A percentile compares a stretch with the other conserved stretches of the same genome.
Evolutionary conservation across 768 basidiomycete genomes (phyloP).

Genomic region (Amanita brunnescens): DNA sequence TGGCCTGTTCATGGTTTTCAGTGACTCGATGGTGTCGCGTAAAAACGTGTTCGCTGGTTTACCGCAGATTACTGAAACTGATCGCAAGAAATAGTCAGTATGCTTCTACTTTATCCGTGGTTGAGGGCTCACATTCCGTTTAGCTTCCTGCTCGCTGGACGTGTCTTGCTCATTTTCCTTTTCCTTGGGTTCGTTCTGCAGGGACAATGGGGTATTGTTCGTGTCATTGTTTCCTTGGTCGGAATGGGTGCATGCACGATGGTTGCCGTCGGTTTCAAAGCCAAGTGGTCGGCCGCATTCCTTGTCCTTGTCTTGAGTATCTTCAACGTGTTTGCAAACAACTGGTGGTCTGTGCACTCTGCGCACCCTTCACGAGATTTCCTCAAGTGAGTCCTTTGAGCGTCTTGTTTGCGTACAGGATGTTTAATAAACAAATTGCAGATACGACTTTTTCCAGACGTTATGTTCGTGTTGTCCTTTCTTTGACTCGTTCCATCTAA

Average conservation of each 20-base stretch:
- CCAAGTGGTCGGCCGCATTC: slow-evolving; percentile 97
- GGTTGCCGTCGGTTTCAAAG: slow-evolving; percentile 99
- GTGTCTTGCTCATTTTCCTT: slow-evolving; percentile 95
- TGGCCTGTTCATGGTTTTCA: slow-evolving; percentile 98
- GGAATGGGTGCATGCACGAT: slow-evolving; percentile 89
- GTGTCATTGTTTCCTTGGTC: slow-evolving; percentile 81
- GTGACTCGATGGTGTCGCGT: slow-evolving; percentile 84
- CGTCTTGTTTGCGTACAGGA: too few relatives aligned
- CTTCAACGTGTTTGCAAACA: slow-evolving; percentile 98
- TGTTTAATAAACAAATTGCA: slow-evolving; percentile 24
- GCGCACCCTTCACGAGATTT: slow-evolving; percentile 96
- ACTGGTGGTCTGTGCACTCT: slow-evolving; percentile 93
- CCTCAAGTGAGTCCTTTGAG: slow-evolving; percentile 64
- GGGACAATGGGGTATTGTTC: slow-evolving; percentile 81
- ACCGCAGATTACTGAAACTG: slow-evolving; percentile 84
- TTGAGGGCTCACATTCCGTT: neutral
- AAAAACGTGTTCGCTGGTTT: slow-evolving; percentile 88
- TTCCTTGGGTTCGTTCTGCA: slow-evolving; percentile 97
- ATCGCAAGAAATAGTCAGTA: slow-evolving; percentile 95
- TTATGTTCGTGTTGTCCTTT: slow-evolving; percentile 41
- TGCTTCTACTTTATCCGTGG: neutral
- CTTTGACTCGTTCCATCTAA: slow-evolving; percentile 5
- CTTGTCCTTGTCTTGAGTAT: slow-evolving; percentile 83
- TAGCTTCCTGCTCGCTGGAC: slow-evolving; percentile 95
- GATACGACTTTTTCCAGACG: slow-evolving; percentile 99